Evolutionary conservation across 1,284 basidiomycete species (phyloP).

Genomic region (Wolfiporia cocos): DNA sequence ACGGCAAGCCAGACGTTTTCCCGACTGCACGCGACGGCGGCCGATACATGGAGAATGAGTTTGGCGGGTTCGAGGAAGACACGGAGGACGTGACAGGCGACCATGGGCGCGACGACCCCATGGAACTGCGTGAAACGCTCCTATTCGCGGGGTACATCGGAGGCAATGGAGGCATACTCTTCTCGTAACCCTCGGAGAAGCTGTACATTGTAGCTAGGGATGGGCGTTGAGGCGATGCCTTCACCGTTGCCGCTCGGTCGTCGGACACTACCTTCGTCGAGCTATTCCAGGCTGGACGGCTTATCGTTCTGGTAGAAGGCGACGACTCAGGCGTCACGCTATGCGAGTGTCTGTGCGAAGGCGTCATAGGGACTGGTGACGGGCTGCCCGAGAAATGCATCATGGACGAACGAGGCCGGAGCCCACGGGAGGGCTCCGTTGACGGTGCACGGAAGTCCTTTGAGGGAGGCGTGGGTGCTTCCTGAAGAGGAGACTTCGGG

Average conservation of each 20-base stretch:
- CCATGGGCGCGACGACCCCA: slow-evolving; percentile 75
- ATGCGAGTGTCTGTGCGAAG: slow-evolving; percentile 60
- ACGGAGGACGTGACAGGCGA: slow-evolving; percentile 68
- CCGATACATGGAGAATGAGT: slow-evolving; percentile 24
- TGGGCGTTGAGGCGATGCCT: slow-evolving; percentile 33
- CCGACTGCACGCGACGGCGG: slow-evolving; percentile 28
- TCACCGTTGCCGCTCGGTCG: slow-evolving; percentile 40
- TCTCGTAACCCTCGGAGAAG: slow-evolving; percentile 30
- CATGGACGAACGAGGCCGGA: slow-evolving; percentile 57
- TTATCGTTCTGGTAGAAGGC: slow-evolving; percentile 31
- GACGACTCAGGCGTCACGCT: slow-evolving; percentile 68
- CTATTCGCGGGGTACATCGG: slow-evolving; percentile 37
- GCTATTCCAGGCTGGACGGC: slow-evolving; percentile 61
- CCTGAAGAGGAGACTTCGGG: slow-evolving; percentile 32
- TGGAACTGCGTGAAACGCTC: slow-evolving; percentile 67
- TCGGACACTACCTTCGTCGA: slow-evolving; percentile 65
- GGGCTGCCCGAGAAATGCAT: slow-evolving; percentile 42
- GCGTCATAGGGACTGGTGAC: slow-evolving; percentile 41
- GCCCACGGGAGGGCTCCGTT: slow-evolving; percentile 44
- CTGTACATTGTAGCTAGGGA: slow-evolving; percentile 27
- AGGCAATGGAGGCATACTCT: slow-evolving; percentile 44
- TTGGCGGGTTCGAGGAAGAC: slow-evolving; percentile 61
- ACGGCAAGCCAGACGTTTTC: slow-evolving; percentile 29
- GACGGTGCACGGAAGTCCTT: slow-evolving; percentile 40
- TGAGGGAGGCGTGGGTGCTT: slow-evolving; percentile 42